Evolutionary conservation across 2,329 filamentous ascomycete species (phyloP), one percentile per base, ranked within the genome.

Genomic region (Aspergillaceae sp.): DNA sequence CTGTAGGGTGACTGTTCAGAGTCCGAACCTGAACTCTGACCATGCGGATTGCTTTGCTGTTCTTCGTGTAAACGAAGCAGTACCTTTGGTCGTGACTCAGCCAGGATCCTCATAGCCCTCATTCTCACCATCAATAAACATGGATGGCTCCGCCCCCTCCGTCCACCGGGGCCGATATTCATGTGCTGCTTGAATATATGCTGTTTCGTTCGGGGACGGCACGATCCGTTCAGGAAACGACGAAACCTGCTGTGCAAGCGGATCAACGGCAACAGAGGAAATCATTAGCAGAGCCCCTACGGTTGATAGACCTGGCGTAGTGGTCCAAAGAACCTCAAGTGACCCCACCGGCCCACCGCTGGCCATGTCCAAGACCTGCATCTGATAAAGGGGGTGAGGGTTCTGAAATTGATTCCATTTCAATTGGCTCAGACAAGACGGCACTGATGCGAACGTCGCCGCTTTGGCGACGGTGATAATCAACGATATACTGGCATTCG

Each of bases 401-500:
- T 40, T 33, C 37, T 46, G 40, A 6, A 50, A 49, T 29, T 49
- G 53, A 8, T 54, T 53, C 60, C 59, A 65, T 44, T 65, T 63
- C 4, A 65, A 48, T 43, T 64, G 57, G 35, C 59, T 50, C 10
- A 63, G 49, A 43, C 58, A 59, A n/a, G 56, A 50, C 2, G 61
- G 54, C 4, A 62, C 45, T 1, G 52, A 45, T 9, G 58, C 40
- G 1, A 64, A 42, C 27, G 62, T 32, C 4, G 57, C 49, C 3
- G 58, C 50, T 50, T 63, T 65, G n/a, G 56, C 42, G 19, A 58
- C 47, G 2, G 53, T 54, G 3, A 51, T 46, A 35, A 60, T 57
- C 7, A 64, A 51, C 1, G 62, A 56, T 7, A 63, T 48, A n/a
- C 63, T 40, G 7, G 62, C 44, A 47, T 64, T 65, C 36, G 60